Conservation (phyloP, 495 filamentous ascomycete species). For the Xylaria acuta region DNA sequence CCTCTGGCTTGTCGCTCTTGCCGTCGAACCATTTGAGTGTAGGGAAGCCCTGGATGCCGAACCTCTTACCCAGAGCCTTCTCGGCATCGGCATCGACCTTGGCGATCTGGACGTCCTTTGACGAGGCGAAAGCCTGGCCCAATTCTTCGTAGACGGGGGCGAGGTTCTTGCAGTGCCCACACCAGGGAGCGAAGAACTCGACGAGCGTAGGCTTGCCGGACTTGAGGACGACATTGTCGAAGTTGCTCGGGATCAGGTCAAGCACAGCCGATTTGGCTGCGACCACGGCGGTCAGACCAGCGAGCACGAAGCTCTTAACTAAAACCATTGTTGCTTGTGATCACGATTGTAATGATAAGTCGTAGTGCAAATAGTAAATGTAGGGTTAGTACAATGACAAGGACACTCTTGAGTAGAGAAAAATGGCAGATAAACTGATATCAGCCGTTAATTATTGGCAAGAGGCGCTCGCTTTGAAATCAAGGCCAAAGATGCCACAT, state of each 20-base stretch:
- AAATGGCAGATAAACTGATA: conserved; percentile 1
- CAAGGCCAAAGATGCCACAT: conserved; percentile 35
- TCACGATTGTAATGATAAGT: neutral
- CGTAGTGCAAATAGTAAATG: conserved; percentile 1
- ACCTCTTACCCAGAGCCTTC: conserved; percentile 80
- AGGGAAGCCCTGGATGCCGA: conserved; percentile 92
- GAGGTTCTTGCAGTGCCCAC: conserved; percentile 97
- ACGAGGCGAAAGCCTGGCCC: conserved; percentile 71
- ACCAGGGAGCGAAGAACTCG: conserved; percentile 99
- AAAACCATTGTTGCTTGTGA: conserved; percentile 51
- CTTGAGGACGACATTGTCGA: conserved; percentile 85
- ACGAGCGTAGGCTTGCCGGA: conserved; percentile 95
- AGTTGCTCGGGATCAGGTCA: conserved; percentile 87
- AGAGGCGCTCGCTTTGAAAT: conserved; percentile 36
- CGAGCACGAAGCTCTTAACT: conserved; percentile 60
- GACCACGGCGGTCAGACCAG: conserved; percentile 51
- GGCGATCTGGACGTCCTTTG: conserved; percentile 82
- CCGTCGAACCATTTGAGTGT: conserved; percentile 99
- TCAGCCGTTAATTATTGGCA: neutral
- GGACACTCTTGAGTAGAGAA: neutral
- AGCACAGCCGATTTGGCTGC: conserved; percentile 70
- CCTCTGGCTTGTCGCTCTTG: conserved; percentile 84
- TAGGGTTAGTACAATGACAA: neutral
- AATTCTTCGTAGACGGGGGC: conserved; percentile 95
- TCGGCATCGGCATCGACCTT: conserved; percentile 96